Base-by-base conservation (phyloP, 495 filamentous ascomycete species). In the Annulohypoxylon moriforme region DNA sequence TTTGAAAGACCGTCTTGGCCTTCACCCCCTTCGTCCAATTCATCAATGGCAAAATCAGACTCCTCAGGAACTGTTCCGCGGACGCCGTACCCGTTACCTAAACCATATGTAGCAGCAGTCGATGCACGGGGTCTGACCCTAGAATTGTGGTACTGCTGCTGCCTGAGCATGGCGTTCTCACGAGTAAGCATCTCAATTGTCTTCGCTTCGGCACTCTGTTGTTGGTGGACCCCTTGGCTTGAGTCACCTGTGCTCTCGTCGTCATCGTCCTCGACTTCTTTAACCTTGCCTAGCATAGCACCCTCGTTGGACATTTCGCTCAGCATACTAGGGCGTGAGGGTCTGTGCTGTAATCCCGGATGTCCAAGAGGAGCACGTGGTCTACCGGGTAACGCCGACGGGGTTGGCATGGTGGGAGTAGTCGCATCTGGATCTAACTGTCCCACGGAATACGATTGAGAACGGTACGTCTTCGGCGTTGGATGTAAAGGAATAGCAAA, bases 371-470 rank as follows among this genome's bases (percentile, higher is more conserved):
- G 75, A 13, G 81, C 82, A 34, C 92, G 87, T 6, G 84, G 82
- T 25, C 90, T 85, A 60, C 72, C 87, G 68, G 77, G 80, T 58
- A 82, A 83, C 74, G 78, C 76, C 49, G 80, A 80, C 38, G 74
- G 81, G 24, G 78, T 72, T 71, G 71, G 83, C 77, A 76, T 75
- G 16, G 83, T 77, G 40, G 83, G 69, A 67, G 85, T 81, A 60
- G 81, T 81, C 14, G 87, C 76, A 68, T 97, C 93, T 6, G 90
- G 86, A 24, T 97, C 94, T 67, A 93, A 79, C 77, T 99, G 96
- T 24, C 96, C 96, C 27, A 97, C 94, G 1, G 95, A 98, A 78
- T 98, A 98, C 4, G 96, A 99, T 81, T 97, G 93, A 13, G 96
- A 99, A 31, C 96, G 91, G 75, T 96, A 96, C 1, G 92, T 95